These are phyloP conservation scores for Sclerotiophoma versabilis DNA, from an alignment of 2,329 filamentous ascomycete genomes.

Conservation along the genomic window DNA sequence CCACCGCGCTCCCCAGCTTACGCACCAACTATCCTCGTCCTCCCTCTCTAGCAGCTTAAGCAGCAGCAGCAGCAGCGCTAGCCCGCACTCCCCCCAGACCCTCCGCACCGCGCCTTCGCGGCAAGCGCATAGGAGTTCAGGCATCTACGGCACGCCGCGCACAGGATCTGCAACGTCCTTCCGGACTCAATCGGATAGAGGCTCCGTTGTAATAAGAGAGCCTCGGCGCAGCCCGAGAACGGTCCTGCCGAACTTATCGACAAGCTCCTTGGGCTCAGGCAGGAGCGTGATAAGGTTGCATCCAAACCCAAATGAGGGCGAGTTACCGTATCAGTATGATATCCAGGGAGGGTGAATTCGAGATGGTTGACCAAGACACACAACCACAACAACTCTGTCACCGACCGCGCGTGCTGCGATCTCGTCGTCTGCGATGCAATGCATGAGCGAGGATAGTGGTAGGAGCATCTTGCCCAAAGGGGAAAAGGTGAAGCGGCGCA, in stretches of 20 bases:
- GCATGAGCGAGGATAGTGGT: background rate
- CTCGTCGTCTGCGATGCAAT: background rate
- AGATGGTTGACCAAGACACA: background rate
- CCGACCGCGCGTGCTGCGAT: background rate
- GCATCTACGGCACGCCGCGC: conserved; percentile 30
- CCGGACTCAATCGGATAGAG: conserved; percentile 31
- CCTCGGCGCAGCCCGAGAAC: conserved; percentile 39
- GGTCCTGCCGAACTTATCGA: conserved; percentile 40
- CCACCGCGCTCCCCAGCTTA: conserved; percentile 39
- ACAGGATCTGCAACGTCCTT: conserved; percentile 36
- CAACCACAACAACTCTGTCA: background rate
- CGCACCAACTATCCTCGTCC: conserved; percentile 29
- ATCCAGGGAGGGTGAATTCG: conserved; percentile 28
- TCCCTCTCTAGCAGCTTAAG: conserved; percentile 24
- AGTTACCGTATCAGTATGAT: conserved; percentile 45
- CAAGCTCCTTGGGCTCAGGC: conserved; percentile 38
- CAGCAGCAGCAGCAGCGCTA: conserved; percentile 21
- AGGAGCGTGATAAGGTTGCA: conserved; percentile 39
- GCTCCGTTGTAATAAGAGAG: conserved; percentile 32
- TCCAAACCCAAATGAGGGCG: conserved; percentile 34
- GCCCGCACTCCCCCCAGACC: conserved; percentile 36
- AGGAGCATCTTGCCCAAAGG: too few species aligned
- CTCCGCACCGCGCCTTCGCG: conserved; percentile 40
- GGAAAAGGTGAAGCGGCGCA: too few species aligned
- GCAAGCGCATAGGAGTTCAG: conserved; percentile 30